Evolutionary conservation across 73 alveolate genomes (phyloP), one percentile per base, ranked within the genome.

Genomic region (Tetrahymena borealis): DNA sequence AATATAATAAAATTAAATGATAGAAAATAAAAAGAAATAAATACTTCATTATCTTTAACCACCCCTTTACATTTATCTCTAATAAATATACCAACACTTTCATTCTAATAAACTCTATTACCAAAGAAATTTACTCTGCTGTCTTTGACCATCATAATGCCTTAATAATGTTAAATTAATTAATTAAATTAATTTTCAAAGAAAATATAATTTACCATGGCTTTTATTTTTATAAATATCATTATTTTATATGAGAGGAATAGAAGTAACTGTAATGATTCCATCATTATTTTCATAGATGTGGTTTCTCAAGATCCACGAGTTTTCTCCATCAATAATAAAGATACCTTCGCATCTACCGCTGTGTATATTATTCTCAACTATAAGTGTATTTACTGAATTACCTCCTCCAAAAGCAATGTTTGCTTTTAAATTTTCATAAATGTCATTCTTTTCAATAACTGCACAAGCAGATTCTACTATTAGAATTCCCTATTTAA

Each of bases 201-300:
- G 96, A 95, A 32, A 96, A 41, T 41, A 95, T 90, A 97, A 91
- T 37, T 97, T 78, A 1, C 99, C 99, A 90, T 97, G 96, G 79
- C 99, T 97, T 41, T 96, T 97, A 93, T 98, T 98, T 32, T 95
- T 95, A 85, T 94, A 43, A 20, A 98, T 98, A 38, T 97, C 96
- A 91, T 98, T 98, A 93, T 95, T 98, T 60, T 97, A 94, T 13
- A 98, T 92, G 78, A 96, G 98, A 16, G 98, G 97, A 91, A 93
- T 90, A 1, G 98, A 94, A 91, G 96, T 98, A 93, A 97, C 97
- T 94, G 98, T 91, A 18, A 96, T 96, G 39, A 98, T 97, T 12
- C 99, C 99, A 90, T 98, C 99, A 94, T 96, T 98, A 92, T 98
- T 98, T 78, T 97, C 99, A 94, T 96, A 96, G 78, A 98, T 97